These are phyloP conservation scores for Ceratobasidium theobromae DNA, from an alignment of 1,284 basidiomycete genomes.

Conservation along the genomic window DNA sequence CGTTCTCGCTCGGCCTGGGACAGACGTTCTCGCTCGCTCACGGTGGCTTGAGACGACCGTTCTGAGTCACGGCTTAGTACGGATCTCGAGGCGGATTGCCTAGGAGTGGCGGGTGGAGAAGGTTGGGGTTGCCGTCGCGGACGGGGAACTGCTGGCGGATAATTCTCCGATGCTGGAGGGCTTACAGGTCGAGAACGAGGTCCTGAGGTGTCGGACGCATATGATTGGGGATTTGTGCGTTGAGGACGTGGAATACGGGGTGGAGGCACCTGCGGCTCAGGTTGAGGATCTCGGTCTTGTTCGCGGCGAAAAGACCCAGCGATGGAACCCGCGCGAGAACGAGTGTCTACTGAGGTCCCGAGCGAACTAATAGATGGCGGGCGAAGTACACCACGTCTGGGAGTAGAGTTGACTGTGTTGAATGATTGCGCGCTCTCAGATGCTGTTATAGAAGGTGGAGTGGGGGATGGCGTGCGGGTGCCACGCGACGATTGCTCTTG, in stretches of 20 bases:
- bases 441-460: constrained; percentile 7
- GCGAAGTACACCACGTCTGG: constrained; percentile 19
- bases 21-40: constrained; percentile 11
- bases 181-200: constrained; percentile 15
- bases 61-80: constrained; percentile 2
- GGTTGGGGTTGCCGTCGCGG: neutral
- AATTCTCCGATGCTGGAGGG: constrained; percentile 6
- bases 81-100: neutral
- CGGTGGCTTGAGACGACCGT: constrained; percentile 1
- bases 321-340: constrained; percentile 15
- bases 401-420: neutral
- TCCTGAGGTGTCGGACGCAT: constrained; percentile 21
- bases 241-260: constrained; percentile 11
- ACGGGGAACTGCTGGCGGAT: constrained; percentile 9
- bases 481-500: neutral
- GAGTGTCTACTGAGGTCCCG: neutral
- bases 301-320: constrained; percentile 18
- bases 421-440: constrained; percentile 23
- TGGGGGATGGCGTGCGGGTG: constrained; percentile 11
- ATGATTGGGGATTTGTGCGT: constrained; percentile 10
- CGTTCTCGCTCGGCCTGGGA: constrained; percentile 18
- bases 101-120: constrained; percentile 1
- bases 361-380: constrained; percentile 25
- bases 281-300: constrained; percentile 13
- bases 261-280: neutral